Evolutionary conservation across 495 filamentous ascomycete genomes (phyloP), one percentile per base, ranked within the genome.

Genomic region (Tuber melanosporum): DNA sequence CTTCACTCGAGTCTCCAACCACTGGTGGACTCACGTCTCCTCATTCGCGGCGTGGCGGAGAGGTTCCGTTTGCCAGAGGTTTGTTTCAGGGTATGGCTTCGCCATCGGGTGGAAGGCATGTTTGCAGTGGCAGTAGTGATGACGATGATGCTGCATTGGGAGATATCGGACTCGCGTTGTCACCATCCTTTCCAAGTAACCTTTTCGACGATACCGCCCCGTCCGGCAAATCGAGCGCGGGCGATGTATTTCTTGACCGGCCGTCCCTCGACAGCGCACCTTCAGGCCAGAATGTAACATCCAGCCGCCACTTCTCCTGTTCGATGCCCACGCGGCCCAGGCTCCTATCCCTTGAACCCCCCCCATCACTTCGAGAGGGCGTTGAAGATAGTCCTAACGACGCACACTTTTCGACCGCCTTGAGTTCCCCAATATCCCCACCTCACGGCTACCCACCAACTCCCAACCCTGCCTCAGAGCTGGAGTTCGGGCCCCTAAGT

Each of bases 261-360:
- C 52, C 71, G 45, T 46, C 73, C n/a, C 52, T 36, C 42, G 57
- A 66, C 26, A 80, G 39, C 36, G 12, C 32, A 20, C 66, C 74
- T 1, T 71, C 77, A 47, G 73, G 72, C 46, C 57, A 75, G 8
- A 71, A 80, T 71, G 70, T 73, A 44, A 73, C 75, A 71, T 80
- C 78, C 17, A 73, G 77, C 32, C 77, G 78, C 10, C 78, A 80
- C 26, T 80, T 80, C 19, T 80, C 78, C 32, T 80, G 78, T 41
- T 80, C 78, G 2, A 75, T 80, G 73, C 73, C 78, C 71, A 79
- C 78, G 9, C 71, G 57, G 39, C 57, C 78, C 15, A 78, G 70
- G 66, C 62, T 57, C 6, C 41, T 71, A 39, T 73, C 45, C 19
- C 41, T 43, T 5, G 45, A 73, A 71, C 39, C 77, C 5, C 71